Percentiles rank a stretch among this genome's conserved stretches.
phyloP scores from a whole-genome alignment of 2,329 filamentous ascomycete genomes.

The Cladosporium austrohemisphaericum region DNA sequence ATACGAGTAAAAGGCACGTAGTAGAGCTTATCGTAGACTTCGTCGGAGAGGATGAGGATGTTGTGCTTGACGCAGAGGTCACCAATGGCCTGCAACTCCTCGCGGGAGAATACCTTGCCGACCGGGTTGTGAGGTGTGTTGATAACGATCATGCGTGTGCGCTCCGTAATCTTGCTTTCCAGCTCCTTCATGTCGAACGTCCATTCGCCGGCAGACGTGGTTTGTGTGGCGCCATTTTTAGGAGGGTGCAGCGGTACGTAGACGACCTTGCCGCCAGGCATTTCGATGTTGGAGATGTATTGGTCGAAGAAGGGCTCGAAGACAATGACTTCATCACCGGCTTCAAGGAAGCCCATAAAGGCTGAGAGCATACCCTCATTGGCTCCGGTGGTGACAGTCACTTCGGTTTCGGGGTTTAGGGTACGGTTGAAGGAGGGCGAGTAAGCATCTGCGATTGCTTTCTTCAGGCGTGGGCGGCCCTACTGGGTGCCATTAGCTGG shows the following conservation, averaged over 20 bases:
- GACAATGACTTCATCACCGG: constrained; percentile 92
- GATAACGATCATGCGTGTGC: constrained; percentile 93
- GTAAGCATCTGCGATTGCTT: constrained; percentile 91
- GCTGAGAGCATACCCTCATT: constrained; percentile 94
- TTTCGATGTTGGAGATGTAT: constrained; percentile 98
- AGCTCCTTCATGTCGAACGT: constrained; percentile 69
- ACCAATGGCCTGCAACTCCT: constrained; percentile 79
- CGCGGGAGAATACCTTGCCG: constrained; percentile 85
- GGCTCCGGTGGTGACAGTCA: constrained; percentile 88
- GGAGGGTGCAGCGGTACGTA: constrained; percentile 96
- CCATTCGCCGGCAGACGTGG: constrained; percentile 67
- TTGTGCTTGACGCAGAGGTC: constrained; percentile 88
- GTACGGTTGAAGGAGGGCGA: constrained; percentile 79
- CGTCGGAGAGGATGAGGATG: constrained; percentile 64
- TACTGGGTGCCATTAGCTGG: constrained; percentile 29
- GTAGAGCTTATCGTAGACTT: constrained; percentile 85
- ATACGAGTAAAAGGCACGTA: constrained; percentile 94
- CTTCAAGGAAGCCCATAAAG: constrained; percentile 96
- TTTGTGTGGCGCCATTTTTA: constrained; percentile 62
- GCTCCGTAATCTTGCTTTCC: constrained; percentile 73
- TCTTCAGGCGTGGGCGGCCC: constrained; percentile 83
- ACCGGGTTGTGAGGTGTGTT: constrained; percentile 92
- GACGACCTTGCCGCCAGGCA: constrained; percentile 90
- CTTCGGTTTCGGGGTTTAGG: constrained; percentile 84
- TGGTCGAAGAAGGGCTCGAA: constrained; percentile 99